Evolutionary conservation across 352 stramenopile genomes (phyloP), one percentile per base, ranked within the genome.

Genomic region (Aphanomyces euteiches): DNA sequence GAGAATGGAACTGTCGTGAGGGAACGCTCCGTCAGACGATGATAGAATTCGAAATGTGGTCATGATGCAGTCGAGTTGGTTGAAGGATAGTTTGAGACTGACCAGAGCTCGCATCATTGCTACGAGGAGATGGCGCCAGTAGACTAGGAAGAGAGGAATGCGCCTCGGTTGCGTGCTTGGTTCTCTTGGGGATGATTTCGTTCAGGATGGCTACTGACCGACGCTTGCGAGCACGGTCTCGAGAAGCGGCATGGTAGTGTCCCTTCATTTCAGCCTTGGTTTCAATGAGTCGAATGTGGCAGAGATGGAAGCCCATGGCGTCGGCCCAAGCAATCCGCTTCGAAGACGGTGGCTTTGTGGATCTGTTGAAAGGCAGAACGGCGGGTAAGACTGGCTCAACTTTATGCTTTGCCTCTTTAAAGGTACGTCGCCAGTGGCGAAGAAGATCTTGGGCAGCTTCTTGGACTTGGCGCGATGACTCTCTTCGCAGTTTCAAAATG

Each of bases 321-420:
- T 94, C 87, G 0, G 87, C 84, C 87, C 87, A 94, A 36, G 82
- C 84, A 72, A 94, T 94, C 57, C 82, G 79, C 64, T 90, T 90
- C 54, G 78, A 78, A 28, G 28, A 28, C 28, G 28, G 28, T 28
- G 0, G 28, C 34, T 75, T 65, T 5, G 75, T 75, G 45, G 66
- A n/a, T n/a, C 43, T 12, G 43, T n/a, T n/a, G 17, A 50, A 50
- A 12, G 43, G 17, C 43, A 50, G 1, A 50, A 50, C 17, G 0
- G 43, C 10, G 10, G 43, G 43, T n/a, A 50, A n/a, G 10, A n/a
- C 17, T 50, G 10, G 43, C 10, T n/a, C 43, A n/a, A n/a, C 10
- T n/a, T 50, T 50, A 12, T 12, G 1, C 10, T 12, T n/a, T n/a
- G 17, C 43, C 10, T 50, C 43, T n/a, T 50, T 50, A n/a, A 50